These are phyloP conservation scores for Diaporthe capsici DNA, from an alignment of 2,329 filamentous ascomycete species.

Conservation along the genomic window DNA sequence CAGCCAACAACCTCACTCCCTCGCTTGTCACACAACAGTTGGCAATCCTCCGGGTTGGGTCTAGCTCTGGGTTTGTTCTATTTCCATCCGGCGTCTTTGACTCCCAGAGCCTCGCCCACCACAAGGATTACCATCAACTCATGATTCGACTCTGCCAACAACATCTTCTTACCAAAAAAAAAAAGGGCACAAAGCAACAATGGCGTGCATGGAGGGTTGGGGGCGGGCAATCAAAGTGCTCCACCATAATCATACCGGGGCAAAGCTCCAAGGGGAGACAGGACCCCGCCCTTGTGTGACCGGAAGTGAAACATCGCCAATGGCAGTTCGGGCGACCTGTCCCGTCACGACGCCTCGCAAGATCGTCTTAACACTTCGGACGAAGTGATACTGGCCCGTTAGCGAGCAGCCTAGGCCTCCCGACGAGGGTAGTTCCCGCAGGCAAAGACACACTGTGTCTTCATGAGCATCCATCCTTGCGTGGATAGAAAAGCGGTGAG, in stretches of 20 bases:
- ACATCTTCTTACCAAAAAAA: constrained; percentile 5
- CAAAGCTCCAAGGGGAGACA: constrained; percentile 30
- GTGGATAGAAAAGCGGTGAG: not conserved
- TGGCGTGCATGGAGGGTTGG: constrained; percentile 10
- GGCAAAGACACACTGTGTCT: constrained; percentile 18
- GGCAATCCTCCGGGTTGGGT: constrained; percentile 9
- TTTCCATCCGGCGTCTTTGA: constrained; percentile 9
- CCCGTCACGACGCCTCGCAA: constrained; percentile 25
- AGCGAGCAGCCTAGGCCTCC: constrained; percentile 17
- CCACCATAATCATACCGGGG: constrained; percentile 24
- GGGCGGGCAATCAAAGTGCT: constrained; percentile 18
- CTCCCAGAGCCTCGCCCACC: not conserved
- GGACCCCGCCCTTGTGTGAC: constrained; percentile 41
- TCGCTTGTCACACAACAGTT: constrained; percentile 9
- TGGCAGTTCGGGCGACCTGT: constrained; percentile 34
- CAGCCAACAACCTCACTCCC: not conserved
- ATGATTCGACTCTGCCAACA: constrained; percentile 6
- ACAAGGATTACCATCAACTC: not conserved
- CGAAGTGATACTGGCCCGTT: constrained; percentile 31
- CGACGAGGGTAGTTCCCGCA: constrained; percentile 3
- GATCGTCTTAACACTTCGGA: constrained; percentile 36
- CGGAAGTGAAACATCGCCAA: constrained; percentile 41
- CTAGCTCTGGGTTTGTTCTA: constrained; percentile 33
- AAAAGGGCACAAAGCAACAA: constrained; percentile 7
- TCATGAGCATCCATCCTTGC: constrained; percentile 5